These are phyloP conservation scores for Eucalyptus camaldulensis DNA, from an alignment of 345 rosid species.

Conservation along the genomic window DNA sequence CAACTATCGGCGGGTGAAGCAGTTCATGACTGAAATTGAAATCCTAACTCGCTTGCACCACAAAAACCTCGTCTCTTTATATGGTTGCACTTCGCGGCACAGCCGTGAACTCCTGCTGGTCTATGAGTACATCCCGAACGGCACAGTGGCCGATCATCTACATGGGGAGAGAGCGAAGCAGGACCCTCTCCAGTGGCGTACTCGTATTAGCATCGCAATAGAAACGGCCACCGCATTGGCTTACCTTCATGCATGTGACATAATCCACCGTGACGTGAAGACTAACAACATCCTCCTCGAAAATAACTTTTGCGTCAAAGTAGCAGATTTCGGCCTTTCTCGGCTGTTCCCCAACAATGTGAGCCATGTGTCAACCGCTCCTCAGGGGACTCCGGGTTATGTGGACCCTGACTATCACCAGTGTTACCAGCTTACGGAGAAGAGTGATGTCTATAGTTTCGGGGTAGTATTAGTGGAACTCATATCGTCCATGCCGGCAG, in stretches of 20 bases:
- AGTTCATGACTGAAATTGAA: slow-evolving; percentile 48
- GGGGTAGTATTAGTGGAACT: slow-evolving; percentile 63
- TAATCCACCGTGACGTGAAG: slow-evolving; percentile 59
- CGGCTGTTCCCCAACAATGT: slow-evolving; percentile 36
- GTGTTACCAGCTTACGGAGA: slow-evolving; percentile 51
- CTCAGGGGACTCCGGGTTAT: slow-evolving; percentile 67
- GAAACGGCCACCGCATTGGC: slow-evolving; percentile 53
- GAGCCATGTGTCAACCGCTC: slow-evolving; percentile 58
- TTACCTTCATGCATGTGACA: slow-evolving; percentile 48
- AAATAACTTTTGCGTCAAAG: slow-evolving; percentile 39
- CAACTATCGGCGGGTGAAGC: slow-evolving; percentile 32
- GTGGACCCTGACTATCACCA: slow-evolving; percentile 61
- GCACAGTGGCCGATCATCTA: slow-evolving; percentile 57
- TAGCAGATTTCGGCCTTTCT: slow-evolving; percentile 61
- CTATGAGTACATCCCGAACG: slow-evolving; percentile 47
- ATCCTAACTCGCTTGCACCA: slow-evolving; percentile 39
- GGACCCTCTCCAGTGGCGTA: slow-evolving; percentile 28
- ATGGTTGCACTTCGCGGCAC: slow-evolving; percentile 45
- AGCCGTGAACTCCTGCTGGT: slow-evolving; percentile 56
- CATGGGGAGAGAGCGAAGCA: slow-evolving; percentile 19
- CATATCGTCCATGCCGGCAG: slow-evolving; percentile 53
- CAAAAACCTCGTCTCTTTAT: slow-evolving; percentile 50
- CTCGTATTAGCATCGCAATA: slow-evolving; percentile 44
- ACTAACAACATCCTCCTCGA: slow-evolving; percentile 63
- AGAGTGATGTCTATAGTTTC: slow-evolving; percentile 68